Base-by-base conservation (phyloP, 495 filamentous ascomycete species). In the Podospora bellae-mahoneyi region DNA sequence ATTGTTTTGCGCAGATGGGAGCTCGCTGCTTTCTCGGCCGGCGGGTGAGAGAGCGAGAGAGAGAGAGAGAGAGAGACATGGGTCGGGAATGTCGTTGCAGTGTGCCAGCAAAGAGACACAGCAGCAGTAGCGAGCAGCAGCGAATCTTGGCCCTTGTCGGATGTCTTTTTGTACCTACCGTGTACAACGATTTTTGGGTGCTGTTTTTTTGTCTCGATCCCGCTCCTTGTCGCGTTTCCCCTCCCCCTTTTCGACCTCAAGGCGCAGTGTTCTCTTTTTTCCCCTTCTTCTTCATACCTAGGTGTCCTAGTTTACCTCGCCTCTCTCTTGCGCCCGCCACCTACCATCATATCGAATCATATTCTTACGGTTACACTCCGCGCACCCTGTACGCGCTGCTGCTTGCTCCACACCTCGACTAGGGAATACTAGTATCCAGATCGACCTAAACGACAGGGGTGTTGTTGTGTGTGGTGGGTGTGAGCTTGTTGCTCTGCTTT, bases 361-460 rank as follows among this genome's bases (percentile, higher is more conserved):
- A 48, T 10, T 13, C 9, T 48, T 48, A 48, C 39, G 15, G 9
- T 10, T 16, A 48, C 39, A 16, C 39, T 16, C 6, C 5, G 7
- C 15, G 7, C 39, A 10, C 39, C 23, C 23, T 23, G 23, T 23
- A 23, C 1, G 23, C 23, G 23, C 23, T 23, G 23, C 23, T 23
- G 23, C 23, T 23, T 6, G 2, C 39, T 10, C 39, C 15, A 48
- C 39, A 32, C 30, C 30, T 16, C 9, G 13, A 48, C 67, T 67
- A 70, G 15, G 55, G 65, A 70, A 70, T 70, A 70, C 69, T 70
- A 70, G 69, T 70, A 34, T 70, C 48, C 54, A 23, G 5, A 23
- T 26, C 20, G n/a, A 39, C 26, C 30, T 15, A 19, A 61, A 28
- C 59, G 39, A 48, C 39, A 48, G 39, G 39, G 39, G 39, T 48